Evolutionary conservation across 441 rosid genomes (phyloP).

Genomic region (Adansonia grandidieri): DNA sequence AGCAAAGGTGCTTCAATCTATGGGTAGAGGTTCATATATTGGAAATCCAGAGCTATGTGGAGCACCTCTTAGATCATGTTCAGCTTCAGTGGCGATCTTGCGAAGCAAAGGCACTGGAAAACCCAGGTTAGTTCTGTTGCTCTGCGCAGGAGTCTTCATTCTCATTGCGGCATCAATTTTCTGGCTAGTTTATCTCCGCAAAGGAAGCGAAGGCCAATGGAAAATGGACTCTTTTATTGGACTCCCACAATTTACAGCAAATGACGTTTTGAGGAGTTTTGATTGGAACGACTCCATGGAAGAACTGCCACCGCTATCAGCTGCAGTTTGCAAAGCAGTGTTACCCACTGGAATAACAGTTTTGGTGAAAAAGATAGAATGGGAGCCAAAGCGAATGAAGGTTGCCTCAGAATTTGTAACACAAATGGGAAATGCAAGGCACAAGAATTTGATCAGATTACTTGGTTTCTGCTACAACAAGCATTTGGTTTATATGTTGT

Average conservation of each 20-base stretch:
- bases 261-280: conserved; percentile 72
- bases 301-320: conserved; percentile 37
- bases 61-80: conserved; percentile 67
- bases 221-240: conserved; percentile 76
- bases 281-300: conserved; percentile 50
- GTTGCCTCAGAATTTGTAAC: conserved; percentile 48
- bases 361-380: conserved; percentile 61
- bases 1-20: conserved; percentile 49
- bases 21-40: conserved; percentile 65
- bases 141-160: conserved; percentile 51
- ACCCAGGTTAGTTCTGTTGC: conserved; percentile 54
- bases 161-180: conserved; percentile 49
- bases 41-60: conserved; percentile 88
- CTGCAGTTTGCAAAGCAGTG: conserved; percentile 63
- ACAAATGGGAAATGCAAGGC: conserved; percentile 76
- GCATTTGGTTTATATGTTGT: conserved; percentile 63
- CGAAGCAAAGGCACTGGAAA: conserved; percentile 61
- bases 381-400: conserved; percentile 51
- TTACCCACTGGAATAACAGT: conserved; percentile 90
- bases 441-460: conserved; percentile 73
- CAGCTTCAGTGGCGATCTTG: conserved; percentile 44
- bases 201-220: conserved; percentile 65
- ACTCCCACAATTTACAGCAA: conserved; percentile 74
- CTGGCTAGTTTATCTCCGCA: conserved; percentile 56
- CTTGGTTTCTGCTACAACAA: conserved; percentile 90